phyloP scores from a whole-genome alignment of 225 moss, liverwort and hornwort genomes.

The Lunularia cruciata region DNA sequence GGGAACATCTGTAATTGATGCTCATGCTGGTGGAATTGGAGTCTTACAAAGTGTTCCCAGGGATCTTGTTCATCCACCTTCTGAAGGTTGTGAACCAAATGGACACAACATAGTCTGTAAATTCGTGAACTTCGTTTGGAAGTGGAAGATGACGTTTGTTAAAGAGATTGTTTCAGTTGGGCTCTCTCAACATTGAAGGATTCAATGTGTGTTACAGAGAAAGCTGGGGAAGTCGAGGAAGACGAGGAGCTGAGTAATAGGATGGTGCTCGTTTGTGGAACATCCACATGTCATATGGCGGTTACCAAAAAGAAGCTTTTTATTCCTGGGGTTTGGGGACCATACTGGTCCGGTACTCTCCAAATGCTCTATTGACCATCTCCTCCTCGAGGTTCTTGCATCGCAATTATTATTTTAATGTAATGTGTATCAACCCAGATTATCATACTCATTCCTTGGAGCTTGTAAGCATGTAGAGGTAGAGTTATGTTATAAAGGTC shows the following conservation, averaged over 20 bases:
- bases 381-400: background rate
- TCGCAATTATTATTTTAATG: background rate
- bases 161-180: too few relatives aligned
- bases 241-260: slow-evolving; percentile 74
- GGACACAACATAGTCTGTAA: background rate
- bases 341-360: slow-evolving; percentile 93
- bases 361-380: slow-evolving; percentile 10
- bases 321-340: slow-evolving; percentile 99
- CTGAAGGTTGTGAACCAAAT: slow-evolving; percentile 19
- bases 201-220: slow-evolving; percentile 20
- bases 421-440: too few relatives aligned
- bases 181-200: too few relatives aligned
- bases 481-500: background rate
- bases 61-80: slow-evolving; percentile 22
- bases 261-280: slow-evolving; percentile 97
- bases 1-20: slow-evolving; percentile 86
- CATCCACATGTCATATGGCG: slow-evolving; percentile 98
- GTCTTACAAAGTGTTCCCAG: slow-evolving; percentile 83
- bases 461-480: background rate
- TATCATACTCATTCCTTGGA: too few relatives aligned
- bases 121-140: background rate
- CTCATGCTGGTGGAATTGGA: slow-evolving; percentile 97
- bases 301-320: slow-evolving; percentile 81
- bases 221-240: slow-evolving; percentile 37
- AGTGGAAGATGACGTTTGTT: too few relatives aligned